Evolutionary conservation across 2,329 filamentous ascomycete species (phyloP), one percentile per base, ranked within the genome.

Genomic region (Xylariaceae sp.): DNA sequence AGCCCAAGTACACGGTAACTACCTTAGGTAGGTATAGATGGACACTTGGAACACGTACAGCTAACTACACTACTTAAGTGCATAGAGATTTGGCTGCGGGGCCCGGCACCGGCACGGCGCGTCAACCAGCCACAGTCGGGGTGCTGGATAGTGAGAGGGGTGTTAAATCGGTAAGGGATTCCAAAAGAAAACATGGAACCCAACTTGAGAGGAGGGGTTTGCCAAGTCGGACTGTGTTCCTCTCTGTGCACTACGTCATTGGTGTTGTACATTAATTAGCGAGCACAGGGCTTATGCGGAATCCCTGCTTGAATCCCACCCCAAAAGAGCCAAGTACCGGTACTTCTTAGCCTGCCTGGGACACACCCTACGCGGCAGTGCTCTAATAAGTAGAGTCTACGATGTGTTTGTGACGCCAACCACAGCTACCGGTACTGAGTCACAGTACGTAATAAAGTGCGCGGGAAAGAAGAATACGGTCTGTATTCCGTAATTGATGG

Each of bases 221-320:
- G 49, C 47, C 47, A 54, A 36, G 58, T 50, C 52, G 47, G 53
- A 45, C 40, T 51, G 41, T 16, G 15, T 29, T 26, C 26, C 26
- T 13, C 10, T 34, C 9, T 34, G 48, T 55, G 51, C 46, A 12
- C 56, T 63, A 63, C 61, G 61, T 63, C 61, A 63, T 63, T 57
- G 43, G 47, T 56, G 44, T 51, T 54, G 57, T 58, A 59, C 60
- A 43, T 59, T 54, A 45, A 58, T 60, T 56, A 60, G 57, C 59
- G 59, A 60, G 32, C n/a, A 41, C 58, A 57, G 49, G 51, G 58
- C 51, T 43, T 52, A 54, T 30, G 53, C 51, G 49, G 42, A 10
- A 57, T 55, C 60, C 58, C 51, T 59, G 60, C 22, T 42, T 22
- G 21, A 49, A 48, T 54, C 47, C 53, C 48, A 55, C 54, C 55